Percentiles rank a stretch among this genome's conserved stretches.
phyloP scores from a whole-genome alignment of 2,329 filamentous ascomycete species.

The Huntiella savannae region DNA sequence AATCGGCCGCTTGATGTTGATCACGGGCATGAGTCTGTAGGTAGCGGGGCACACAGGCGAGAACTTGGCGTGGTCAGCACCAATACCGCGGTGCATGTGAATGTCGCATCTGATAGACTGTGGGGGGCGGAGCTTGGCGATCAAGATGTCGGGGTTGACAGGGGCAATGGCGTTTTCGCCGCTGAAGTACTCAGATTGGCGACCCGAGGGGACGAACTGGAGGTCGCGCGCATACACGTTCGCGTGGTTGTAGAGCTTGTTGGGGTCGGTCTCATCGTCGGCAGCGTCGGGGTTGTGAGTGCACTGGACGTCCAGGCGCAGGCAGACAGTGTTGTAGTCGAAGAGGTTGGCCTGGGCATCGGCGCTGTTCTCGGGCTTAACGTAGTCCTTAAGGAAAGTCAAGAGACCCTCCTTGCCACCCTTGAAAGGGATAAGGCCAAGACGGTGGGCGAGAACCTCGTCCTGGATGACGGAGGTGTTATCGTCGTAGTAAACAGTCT shows the following conservation, averaged over 20 bases:
- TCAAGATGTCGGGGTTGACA: slow-evolving; percentile 77
- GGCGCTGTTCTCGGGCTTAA: slow-evolving; percentile 45
- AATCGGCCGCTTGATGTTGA: slow-evolving; percentile 68
- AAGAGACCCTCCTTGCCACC: slow-evolving; percentile 57
- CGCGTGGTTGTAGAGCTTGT: slow-evolving; percentile 69
- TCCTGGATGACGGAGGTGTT: slow-evolving; percentile 98
- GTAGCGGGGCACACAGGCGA: slow-evolving; percentile 88
- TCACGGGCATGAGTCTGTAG: slow-evolving; percentile 77
- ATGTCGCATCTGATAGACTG: slow-evolving; percentile 74
- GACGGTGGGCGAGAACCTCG: slow-evolving; percentile 76
- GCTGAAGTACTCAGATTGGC: slow-evolving; percentile 49
- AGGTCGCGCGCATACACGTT: slow-evolving; percentile 68
- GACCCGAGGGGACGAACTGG: slow-evolving; percentile 55
- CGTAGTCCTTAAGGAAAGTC: slow-evolving; percentile 65
- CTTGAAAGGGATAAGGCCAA: slow-evolving; percentile 79
- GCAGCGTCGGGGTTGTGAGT: slow-evolving; percentile 56
- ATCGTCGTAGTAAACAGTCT: slow-evolving; percentile 81
- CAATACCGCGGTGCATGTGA: slow-evolving; percentile 90
- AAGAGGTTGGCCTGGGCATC: slow-evolving; percentile 39
- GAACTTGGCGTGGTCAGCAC: slow-evolving; percentile 90
- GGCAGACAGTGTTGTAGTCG: slow-evolving; percentile 75
- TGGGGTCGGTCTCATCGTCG: slow-evolving; percentile 57
- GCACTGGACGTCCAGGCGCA: slow-evolving; percentile 63
- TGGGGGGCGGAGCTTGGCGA: slow-evolving; percentile 82
- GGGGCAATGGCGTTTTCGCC: slow-evolving; percentile 51